Conservation (phyloP, 2,329 filamentous ascomycete species). For the Ophiocordyceps camponoti-floridani region DNA sequence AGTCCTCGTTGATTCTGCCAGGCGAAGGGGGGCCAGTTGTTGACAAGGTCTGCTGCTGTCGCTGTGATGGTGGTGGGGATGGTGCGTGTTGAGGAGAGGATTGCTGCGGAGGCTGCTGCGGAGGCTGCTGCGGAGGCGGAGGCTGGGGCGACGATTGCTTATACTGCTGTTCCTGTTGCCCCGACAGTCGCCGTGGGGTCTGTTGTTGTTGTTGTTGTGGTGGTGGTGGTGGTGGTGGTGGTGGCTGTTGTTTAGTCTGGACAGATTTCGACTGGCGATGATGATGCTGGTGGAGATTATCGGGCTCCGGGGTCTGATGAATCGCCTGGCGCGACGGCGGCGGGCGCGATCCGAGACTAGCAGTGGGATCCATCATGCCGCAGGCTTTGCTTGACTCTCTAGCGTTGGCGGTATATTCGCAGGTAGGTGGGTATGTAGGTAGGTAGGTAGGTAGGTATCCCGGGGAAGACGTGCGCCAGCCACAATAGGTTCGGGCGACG, state of each 20-base stretch:
- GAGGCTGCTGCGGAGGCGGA: background rate
- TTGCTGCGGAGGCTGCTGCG: background rate
- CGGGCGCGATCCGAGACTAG: background rate
- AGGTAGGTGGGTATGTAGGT: background rate
- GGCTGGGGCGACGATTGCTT: no score
- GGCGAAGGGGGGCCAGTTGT: background rate
- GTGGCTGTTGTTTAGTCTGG: background rate
- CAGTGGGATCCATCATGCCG: background rate
- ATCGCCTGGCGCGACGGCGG: background rate
- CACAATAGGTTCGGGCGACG: background rate
- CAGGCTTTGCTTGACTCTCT: background rate
- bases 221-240: background rate
- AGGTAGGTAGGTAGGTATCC: background rate
- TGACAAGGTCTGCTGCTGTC: background rate
- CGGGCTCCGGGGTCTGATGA: background rate
- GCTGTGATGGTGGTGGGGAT: background rate
- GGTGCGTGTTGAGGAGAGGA: background rate
- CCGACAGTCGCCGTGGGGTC: background rate
- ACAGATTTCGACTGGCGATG: background rate
- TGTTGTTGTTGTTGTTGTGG: background rate
- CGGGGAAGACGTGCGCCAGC: background rate
- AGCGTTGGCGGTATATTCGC: background rate
- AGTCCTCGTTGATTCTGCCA: slow-evolving; percentile 45
- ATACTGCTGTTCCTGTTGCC: background rate
- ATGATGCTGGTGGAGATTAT: background rate